Conservation (phyloP, 805 yeast species). For the Suhomyces pyralidae region DNA sequence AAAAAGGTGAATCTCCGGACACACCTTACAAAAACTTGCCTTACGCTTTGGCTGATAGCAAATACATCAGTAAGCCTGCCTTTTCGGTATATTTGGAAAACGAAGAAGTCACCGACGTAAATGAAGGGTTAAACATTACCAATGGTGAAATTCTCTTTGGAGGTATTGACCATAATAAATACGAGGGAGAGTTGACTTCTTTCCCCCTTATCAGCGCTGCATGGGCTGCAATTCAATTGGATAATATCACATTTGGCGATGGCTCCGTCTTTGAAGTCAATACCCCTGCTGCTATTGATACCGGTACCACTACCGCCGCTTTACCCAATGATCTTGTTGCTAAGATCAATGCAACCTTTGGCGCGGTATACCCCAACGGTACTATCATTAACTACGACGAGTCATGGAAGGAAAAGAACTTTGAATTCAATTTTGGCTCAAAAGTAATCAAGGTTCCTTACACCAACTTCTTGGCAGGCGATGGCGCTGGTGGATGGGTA, state of each 20-base stretch:
- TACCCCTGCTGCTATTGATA: slow-evolving; percentile 10
- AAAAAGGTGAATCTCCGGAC: neutral
- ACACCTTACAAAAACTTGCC: neutral
- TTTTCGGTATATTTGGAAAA: neutral
- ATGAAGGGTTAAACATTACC: neutral
- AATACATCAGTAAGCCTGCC: neutral
- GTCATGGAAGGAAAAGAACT: neutral
- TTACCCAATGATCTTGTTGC: neutral
- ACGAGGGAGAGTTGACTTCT: slow-evolving; percentile 42
- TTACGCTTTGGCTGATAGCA: neutral
- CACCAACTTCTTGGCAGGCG: neutral
- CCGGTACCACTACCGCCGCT: slow-evolving; percentile 10
- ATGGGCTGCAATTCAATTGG: neutral
- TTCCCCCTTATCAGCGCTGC: slow-evolving; percentile 18
- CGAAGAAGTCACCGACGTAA: neutral
- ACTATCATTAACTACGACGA: neutral
- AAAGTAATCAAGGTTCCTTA: slow-evolving; percentile 3
- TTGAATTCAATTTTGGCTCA: slow-evolving; percentile 1
- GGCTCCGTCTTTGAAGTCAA: neutral
- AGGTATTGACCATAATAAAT: slow-evolving; percentile 65
- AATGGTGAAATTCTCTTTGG: slow-evolving; percentile 53
- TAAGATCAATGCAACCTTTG: neutral
- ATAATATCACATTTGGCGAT: neutral
- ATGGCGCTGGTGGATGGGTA: neutral
- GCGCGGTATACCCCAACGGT: neutral